Conservation (phyloP, 345 rosid genomes). For the Syzygium aromaticum region DNA sequence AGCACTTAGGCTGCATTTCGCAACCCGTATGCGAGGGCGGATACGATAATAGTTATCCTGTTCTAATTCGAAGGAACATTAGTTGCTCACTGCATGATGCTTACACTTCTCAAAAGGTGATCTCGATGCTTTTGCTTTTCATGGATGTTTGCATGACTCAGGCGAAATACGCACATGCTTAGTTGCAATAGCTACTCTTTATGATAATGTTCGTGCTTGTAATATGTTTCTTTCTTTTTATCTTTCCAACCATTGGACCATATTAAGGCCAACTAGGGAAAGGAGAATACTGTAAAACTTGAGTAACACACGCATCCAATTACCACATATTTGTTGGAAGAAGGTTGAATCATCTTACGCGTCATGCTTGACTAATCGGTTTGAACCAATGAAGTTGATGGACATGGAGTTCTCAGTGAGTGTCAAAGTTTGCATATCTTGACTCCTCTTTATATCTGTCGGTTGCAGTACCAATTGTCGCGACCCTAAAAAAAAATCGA, state of each 20-base stretch:
- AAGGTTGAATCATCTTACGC: background rate
- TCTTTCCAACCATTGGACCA: background rate
- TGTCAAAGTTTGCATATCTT: background rate
- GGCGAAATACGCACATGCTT: background rate
- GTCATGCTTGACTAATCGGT: background rate
- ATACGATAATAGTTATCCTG: background rate
- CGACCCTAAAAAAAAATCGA: too few species aligned
- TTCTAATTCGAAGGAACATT: background rate
- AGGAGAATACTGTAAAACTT: background rate
- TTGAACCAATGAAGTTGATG: background rate
- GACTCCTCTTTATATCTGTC: conserved; percentile 3
- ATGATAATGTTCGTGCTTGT: background rate
- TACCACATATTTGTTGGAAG: too few species aligned
- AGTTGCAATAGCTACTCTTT: background rate
- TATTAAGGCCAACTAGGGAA: background rate
- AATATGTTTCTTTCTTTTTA: background rate
- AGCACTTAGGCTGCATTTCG: background rate
- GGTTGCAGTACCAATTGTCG: conserved; percentile 52
- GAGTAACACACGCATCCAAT: background rate
- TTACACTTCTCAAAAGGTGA: background rate
- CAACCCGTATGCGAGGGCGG: background rate
- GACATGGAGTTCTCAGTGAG: background rate
- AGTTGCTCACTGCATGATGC: background rate
- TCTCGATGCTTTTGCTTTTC: background rate
- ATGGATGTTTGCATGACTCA: background rate